Evolutionary conservation across 2,329 filamentous ascomycete genomes (phyloP).

Genomic region (Fusarium burgessii): DNA sequence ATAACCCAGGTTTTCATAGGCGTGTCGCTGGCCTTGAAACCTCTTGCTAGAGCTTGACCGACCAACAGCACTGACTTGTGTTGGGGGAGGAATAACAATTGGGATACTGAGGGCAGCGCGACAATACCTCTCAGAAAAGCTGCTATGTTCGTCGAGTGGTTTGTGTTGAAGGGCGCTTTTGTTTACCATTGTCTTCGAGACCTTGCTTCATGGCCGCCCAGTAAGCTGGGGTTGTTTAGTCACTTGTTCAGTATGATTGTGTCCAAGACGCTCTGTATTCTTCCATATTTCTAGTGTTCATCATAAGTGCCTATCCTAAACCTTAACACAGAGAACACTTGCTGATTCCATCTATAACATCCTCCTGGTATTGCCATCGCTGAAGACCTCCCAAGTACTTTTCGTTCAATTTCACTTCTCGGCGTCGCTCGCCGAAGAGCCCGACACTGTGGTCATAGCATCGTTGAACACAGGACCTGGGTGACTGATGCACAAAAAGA

Average conservation of each 20-base stretch:
- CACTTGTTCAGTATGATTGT: not conserved
- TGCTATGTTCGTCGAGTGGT: fast-evolving
- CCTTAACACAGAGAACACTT: fast-evolving
- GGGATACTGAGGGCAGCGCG: too few relatives aligned
- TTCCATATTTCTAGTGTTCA: not conserved
- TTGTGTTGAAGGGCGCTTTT: too few relatives aligned
- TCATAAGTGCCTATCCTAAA: fast-evolving
- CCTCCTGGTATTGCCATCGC: fast-evolving
- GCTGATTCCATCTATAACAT: not conserved
- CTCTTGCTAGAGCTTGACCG: fast-evolving
- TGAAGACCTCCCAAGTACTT: not conserved
- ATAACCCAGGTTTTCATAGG: fast-evolving
- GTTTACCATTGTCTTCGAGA: not conserved
- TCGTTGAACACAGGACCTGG: conserved; percentile 51
- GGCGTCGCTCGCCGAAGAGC: conserved; percentile 6
- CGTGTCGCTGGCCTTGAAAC: not conserved
- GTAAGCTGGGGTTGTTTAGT: too few relatives aligned
- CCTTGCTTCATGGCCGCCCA: not conserved
- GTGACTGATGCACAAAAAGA: conserved; percentile 54
- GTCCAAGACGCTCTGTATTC: not conserved
- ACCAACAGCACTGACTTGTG: not conserved
- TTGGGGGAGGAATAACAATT: too few relatives aligned
- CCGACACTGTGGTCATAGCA: not conserved
- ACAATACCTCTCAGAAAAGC: too few relatives aligned
- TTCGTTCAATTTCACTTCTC: conserved; percentile 14